Conservation (phyloP, 495 filamentous ascomycete species). For the Pseudoneurospora amorphoporcata region DNA sequence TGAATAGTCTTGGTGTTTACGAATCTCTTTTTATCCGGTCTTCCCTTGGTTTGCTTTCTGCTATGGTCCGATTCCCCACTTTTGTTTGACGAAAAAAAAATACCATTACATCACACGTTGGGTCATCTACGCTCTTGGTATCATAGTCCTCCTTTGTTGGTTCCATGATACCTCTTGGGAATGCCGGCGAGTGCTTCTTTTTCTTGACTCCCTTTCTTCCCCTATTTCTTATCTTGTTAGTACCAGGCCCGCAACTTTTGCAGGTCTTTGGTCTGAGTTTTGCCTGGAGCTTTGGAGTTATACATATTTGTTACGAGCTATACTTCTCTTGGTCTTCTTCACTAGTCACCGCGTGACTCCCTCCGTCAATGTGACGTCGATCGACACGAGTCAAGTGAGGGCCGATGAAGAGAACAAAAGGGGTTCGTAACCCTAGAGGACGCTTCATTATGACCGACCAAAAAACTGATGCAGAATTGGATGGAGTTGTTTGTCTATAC, state of each 20-base stretch:
- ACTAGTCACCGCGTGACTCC: background rate
- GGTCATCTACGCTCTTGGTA: background rate
- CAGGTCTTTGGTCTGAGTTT: background rate
- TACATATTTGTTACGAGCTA: background rate
- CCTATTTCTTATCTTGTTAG: background rate
- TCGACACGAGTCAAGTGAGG: background rate
- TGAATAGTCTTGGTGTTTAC: conserved; percentile 15
- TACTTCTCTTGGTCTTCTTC: background rate
- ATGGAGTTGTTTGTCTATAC: background rate
- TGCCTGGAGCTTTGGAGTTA: background rate
- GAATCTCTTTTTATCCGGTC: background rate
- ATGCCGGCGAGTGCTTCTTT: background rate
- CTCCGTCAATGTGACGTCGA: background rate
- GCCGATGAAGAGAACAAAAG: background rate
- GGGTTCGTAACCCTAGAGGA: background rate
- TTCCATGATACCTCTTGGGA: background rate
- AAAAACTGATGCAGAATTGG: background rate
- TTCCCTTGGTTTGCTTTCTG: background rate
- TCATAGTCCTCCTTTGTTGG: background rate
- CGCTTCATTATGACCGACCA: background rate
- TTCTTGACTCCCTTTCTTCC: background rate
- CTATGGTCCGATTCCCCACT: background rate
- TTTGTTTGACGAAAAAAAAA: background rate
- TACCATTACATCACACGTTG: background rate
- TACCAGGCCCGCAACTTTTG: background rate